These are phyloP conservation scores for Hibiscus tridactylites DNA, from an alignment of 345 rosid species.

Conservation along the genomic window DNA sequence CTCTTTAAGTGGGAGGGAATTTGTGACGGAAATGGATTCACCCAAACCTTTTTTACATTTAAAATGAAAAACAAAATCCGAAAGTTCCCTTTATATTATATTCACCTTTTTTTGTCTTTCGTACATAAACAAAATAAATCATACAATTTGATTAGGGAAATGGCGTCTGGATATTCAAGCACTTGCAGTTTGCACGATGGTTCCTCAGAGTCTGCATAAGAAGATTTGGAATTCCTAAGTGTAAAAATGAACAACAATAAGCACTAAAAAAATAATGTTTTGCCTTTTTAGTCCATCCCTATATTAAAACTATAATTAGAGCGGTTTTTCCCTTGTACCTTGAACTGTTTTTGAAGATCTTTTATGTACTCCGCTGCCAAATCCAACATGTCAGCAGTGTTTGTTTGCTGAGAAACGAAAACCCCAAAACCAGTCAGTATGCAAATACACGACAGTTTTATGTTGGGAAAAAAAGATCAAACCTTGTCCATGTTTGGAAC, in stretches of 20 bases:
- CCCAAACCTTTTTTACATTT: too few species aligned
- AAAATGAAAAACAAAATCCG: too few species aligned
- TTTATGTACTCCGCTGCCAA: slow-evolving; percentile 95
- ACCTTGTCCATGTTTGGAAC: slow-evolving; percentile 99
- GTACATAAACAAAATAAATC: background rate
- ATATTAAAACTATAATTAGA: too few species aligned
- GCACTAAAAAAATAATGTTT: background rate
- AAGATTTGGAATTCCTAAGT: background rate
- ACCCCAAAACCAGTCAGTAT: background rate
- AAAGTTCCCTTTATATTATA: background rate
- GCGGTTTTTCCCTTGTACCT: slow-evolving; percentile 28
- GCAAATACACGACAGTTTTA: background rate
- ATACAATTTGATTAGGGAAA: background rate
- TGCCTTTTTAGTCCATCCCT: too few species aligned
- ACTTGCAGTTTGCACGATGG: slow-evolving; percentile 53
- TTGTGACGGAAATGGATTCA: too few species aligned
- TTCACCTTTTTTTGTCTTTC: background rate
- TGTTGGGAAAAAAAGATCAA: background rate
- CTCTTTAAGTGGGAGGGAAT: too few species aligned
- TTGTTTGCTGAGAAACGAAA: slow-evolving; percentile 67
- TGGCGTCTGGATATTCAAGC: slow-evolving; percentile 31
- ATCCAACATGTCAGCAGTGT: slow-evolving; percentile 92
- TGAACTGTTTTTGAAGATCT: slow-evolving; percentile 74
- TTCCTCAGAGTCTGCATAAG: slow-evolving; percentile 44
- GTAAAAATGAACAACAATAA: background rate